A percentile compares a stretch with the other conserved stretches of the same genome.
phyloP scores from a whole-genome alignment of 2,329 filamentous ascomycete genomes.

The Xylogone sp. region DNA sequence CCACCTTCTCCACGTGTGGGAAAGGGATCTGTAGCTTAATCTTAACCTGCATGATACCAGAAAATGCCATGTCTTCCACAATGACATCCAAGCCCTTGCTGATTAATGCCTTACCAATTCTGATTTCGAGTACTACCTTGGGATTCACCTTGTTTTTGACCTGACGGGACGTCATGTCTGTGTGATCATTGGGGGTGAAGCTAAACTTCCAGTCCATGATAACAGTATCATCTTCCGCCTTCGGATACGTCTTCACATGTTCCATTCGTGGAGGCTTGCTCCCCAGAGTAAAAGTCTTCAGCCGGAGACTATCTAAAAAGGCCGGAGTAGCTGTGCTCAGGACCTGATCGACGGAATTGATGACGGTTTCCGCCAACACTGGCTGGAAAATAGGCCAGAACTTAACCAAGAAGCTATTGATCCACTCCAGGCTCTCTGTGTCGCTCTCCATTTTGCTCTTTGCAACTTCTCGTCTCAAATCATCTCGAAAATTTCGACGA shows the following conservation, averaged over 20 bases:
- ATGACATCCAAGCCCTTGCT: constrained; percentile 97
- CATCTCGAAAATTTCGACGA: constrained; percentile 92
- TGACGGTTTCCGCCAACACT: constrained; percentile 85
- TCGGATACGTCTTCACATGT: constrained; percentile 97
- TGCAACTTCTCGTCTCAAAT: constrained; percentile 83
- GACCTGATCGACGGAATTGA: constrained; percentile 93
- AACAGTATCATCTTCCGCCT: constrained; percentile 89
- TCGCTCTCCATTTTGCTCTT: constrained; percentile 87
- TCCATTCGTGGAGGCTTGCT: constrained; percentile 95
- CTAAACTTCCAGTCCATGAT: constrained; percentile 99
- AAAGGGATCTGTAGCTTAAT: constrained; percentile 96
- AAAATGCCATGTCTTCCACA: constrained; percentile 96
- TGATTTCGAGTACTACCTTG: constrained; percentile 91
- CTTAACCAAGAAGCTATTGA: constrained; percentile 97
- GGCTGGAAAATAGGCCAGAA: constrained; percentile 99
- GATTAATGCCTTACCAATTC: constrained; percentile 92
- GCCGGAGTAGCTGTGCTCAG: constrained; percentile 86
- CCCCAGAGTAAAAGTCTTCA: constrained; percentile 91
- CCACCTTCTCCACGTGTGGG: constrained; percentile 89
- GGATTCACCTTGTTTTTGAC: constrained; percentile 95
- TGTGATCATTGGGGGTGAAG: constrained; percentile 92
- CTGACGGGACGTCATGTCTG: constrained; percentile 86
- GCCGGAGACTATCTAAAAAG: constrained; percentile 88
- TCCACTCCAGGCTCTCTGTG: constrained; percentile 93
- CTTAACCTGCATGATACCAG: constrained; percentile 93